Evolutionary conservation across 345 rosid genomes (phyloP).

Genomic region (Euphorbia pulcherrima): DNA sequence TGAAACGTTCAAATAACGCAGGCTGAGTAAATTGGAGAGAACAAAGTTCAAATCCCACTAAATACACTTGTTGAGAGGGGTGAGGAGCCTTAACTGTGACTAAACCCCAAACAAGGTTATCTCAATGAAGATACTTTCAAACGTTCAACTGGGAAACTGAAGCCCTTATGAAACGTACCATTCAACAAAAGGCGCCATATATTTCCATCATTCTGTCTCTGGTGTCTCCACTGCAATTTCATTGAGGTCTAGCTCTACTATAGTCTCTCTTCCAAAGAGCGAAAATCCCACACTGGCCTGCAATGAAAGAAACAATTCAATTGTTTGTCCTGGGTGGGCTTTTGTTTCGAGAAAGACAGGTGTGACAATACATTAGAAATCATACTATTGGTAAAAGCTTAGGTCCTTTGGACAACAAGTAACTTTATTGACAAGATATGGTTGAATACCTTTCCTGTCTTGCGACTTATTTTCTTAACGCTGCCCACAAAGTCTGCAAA

Average conservation of each 20-base stretch:
- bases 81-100: too few relatives aligned
- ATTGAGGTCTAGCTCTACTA: constrained; percentile 63
- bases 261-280: constrained; percentile 79
- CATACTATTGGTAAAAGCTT: background rate
- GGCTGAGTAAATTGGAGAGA: too few relatives aligned
- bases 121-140: too few relatives aligned
- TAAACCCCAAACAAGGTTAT: too few relatives aligned
- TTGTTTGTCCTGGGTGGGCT: background rate
- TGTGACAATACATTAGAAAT: background rate
- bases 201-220: constrained; percentile 25
- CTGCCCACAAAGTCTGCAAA: constrained; percentile 72
- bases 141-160: background rate
- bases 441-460: constrained; percentile 63
- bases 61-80: too few relatives aligned
- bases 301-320: constrained; percentile 16
- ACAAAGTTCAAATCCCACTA: too few relatives aligned
- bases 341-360: background rate
- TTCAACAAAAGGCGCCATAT: constrained; percentile 15
- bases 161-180: constrained; percentile 7
- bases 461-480: constrained; percentile 67
- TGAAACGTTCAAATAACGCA: too few relatives aligned
- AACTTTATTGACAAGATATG: constrained; percentile 4
- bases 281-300: constrained; percentile 85
- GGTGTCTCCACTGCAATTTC: constrained; percentile 60
- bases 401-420: constrained; percentile 6